Evolutionary conservation across 345 rosid genomes (phyloP).

Genomic region (Hirschfeldia incana): DNA sequence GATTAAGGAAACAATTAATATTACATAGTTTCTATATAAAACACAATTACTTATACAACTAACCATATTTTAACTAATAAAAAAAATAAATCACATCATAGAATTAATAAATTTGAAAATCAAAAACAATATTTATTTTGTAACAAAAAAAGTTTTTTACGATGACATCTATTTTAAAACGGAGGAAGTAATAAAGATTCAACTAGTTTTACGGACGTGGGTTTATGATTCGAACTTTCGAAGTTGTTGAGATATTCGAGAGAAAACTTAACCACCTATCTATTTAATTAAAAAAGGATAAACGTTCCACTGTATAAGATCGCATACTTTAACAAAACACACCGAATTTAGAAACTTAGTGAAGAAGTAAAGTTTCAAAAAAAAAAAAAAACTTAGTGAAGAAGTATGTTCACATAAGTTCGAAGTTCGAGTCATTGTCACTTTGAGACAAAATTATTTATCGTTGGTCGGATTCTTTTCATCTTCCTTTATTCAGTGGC

Average conservation of each 20-base stretch:
- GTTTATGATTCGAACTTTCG: background rate
- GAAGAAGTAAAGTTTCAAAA: no score
- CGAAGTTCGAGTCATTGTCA: slow-evolving; percentile 36
- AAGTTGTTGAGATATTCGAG: slow-evolving; percentile 27
- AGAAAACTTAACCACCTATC: slow-evolving; percentile 2
- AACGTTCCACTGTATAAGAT: slow-evolving; percentile 21
- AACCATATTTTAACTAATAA: no score
- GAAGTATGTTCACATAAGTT: slow-evolving; percentile 16
- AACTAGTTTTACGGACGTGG: slow-evolving; percentile 4
- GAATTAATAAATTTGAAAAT: no score
- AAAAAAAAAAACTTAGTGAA: slow-evolving; percentile 40
- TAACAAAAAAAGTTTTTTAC: no score
- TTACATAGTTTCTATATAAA: no score
- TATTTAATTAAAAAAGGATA: background rate
- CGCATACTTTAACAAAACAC: slow-evolving; percentile 25
- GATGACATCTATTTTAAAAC: no score
- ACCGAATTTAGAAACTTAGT: slow-evolving; percentile 37
- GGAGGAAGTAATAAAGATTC: background rate
- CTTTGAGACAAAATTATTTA: slow-evolving; percentile 31
- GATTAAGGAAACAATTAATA: no score
- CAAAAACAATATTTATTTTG: no score
- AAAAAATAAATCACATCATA: no score
- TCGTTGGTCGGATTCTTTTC: slow-evolving; percentile 32
- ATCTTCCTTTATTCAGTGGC: slow-evolving; percentile 23
- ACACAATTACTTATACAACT: no score